These are phyloP conservation scores for Blastomyces parvus DNA, from an alignment of 2,329 filamentous ascomycete species.

Conservation along the genomic window DNA sequence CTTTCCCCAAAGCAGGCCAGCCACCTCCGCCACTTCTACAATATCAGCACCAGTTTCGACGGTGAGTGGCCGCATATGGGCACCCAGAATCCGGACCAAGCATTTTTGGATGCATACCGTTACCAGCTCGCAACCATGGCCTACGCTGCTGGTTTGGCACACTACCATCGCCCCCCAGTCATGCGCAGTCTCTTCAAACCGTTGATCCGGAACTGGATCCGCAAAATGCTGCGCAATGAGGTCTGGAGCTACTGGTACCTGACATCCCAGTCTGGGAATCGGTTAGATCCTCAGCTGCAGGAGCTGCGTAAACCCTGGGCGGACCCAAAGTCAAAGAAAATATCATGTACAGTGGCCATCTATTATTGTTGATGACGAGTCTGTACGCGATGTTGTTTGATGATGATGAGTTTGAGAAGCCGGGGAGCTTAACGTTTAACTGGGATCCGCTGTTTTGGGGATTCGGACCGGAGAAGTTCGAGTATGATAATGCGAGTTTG, in stretches of 20 bases:
- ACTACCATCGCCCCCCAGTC: slow-evolving; percentile 32
- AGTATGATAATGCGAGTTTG: slow-evolving; percentile 26
- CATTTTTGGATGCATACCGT: slow-evolving; percentile 25
- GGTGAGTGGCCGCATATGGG: slow-evolving; percentile 12
- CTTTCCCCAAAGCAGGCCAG: neutral
- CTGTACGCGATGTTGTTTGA: neutral
- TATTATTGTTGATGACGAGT: neutral
- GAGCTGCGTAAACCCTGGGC: neutral
- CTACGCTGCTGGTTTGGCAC: slow-evolving; percentile 22
- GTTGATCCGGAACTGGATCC: slow-evolving; percentile 29
- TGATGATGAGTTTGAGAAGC: neutral
- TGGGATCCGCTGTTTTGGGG: neutral
- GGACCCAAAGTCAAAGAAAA: neutral
- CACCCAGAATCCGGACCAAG: slow-evolving; percentile 30
- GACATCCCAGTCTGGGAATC: slow-evolving; percentile 28
- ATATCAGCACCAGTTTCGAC: neutral
- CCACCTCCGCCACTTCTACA: neutral
- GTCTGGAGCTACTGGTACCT: slow-evolving; percentile 40
- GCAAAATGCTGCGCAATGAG: slow-evolving; percentile 35
- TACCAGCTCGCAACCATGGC: slow-evolving; percentile 37
- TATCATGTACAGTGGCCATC: neutral
- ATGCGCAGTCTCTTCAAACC: slow-evolving; percentile 28
- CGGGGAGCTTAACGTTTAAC: neutral
- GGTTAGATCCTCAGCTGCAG: slow-evolving; percentile 21
- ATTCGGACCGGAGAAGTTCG: slow-evolving; percentile 17